Evolutionary conservation across 2,329 filamentous ascomycete species (phyloP), one percentile per base, ranked within the genome.

Genomic region (Colletotrichum endophyticum): DNA sequence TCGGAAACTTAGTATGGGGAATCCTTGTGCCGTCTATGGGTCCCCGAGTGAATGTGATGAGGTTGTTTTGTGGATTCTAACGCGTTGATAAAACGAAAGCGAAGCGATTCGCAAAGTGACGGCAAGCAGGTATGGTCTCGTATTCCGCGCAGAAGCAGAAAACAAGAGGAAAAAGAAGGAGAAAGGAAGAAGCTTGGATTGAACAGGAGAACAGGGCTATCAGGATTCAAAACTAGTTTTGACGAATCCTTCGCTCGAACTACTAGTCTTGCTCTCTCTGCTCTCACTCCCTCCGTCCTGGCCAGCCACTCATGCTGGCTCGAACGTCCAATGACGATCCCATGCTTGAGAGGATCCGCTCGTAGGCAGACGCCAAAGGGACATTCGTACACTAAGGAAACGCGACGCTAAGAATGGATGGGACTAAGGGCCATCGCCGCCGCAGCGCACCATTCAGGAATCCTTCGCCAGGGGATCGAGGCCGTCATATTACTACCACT

Each of bases 391-490:
- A 59, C 44, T 56, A 68, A 59, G 19, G n/a, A 57, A 39, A 1
- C 5, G 32, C 11, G 28, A 72, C 68, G 62, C 69, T 75, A 72
- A 36, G 13, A 25, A 13, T 32, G 62, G 62, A 32, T 66, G 62
- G 13, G 68, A 56, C 36, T 39, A 75, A 62, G 62, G 39, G 4
- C 44, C 67, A 39, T 44, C 44, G 22, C 61, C 27, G 61, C 15
- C 25, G 73, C 44, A 27, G 30, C 15, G 69, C 36, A 62, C 62
- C 62, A n/a, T 34, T 72, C 72, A 28, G 9, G 69, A 72, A 75
- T 75, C 73, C 73, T 75, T 75, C 63, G 62, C 36, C 69, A 75
- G 73, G 69, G 34, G 73, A n/a, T 28, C 13, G 3, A 4, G 22
- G 6, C 15, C 19, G 11, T 39, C 16, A 11, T 5, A n/a, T n/a